Evolutionary conservation across 768 basidiomycete species (phyloP), one percentile per base, ranked within the genome.

Genomic region (Pleurotus tuber-regium): DNA sequence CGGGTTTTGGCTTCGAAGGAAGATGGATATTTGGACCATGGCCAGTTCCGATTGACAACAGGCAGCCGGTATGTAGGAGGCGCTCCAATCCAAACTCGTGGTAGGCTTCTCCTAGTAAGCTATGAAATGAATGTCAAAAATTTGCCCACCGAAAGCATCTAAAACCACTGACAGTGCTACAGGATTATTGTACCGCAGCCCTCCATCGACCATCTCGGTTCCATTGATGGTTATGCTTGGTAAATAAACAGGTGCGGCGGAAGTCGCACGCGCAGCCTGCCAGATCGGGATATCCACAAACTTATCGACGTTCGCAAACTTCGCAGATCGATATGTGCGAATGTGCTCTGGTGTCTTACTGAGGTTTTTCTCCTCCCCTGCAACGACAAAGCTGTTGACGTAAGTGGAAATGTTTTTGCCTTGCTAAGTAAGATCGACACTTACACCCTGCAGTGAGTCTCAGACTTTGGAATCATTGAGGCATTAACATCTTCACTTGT

Each of bases 251-350:
- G 30, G 30, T 31, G 30, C 30, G 7, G 30, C 30, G 7, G 30
- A 31, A 8, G 30, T 31, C 14, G 30, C 30, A 31, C 14, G 30
- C 2, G 59, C 63, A 4, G 64, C 64, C 41, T 67, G 61, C 66
- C 66, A 67, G 18, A 67, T 66, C 18, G 39, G 54, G 35, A 61
- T 57, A 14, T 52, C 48, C 40, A 48, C 26, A 1, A 21, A 33
- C 28, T 51, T 21, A 23, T 57, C 33, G 12, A 4, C 43, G 35
- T 38, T 38, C n/a, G 35, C 3, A 19, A 38, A 38, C 21, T 38
- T 38, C 2, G 35, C 14, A 11, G 28, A 44, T 8, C 43, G 2
- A 43, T 57, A 57, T 1, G 57, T 55, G 19, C 59, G 55, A 52
- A 60, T 55, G 19, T 55, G 55, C 2, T 44, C 44, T 1, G 56